Evolutionary conservation across 1,284 basidiomycete species (phyloP).

Genomic region (Vanrija humicola): DNA sequence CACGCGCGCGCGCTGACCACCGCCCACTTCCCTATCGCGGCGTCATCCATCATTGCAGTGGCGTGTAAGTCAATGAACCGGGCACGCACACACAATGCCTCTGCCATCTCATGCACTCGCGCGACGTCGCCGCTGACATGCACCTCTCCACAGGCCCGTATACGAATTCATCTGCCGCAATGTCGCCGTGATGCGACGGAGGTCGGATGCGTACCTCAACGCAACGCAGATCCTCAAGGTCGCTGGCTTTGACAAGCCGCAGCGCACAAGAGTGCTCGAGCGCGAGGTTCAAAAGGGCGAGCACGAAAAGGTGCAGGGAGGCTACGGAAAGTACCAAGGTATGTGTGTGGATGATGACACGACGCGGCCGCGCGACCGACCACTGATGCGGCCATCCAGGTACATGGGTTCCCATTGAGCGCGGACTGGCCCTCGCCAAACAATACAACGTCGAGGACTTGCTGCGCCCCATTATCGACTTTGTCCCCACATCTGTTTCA

Average conservation of each 20-base stretch:
- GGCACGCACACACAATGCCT: neutral
- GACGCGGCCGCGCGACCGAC: neutral
- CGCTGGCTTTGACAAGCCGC: conserved; percentile 98
- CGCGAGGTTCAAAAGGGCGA: conserved; percentile 98
- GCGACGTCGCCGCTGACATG: neutral
- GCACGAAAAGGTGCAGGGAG: conserved; percentile 99
- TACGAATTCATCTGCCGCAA: conserved; percentile 75
- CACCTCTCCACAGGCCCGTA: conserved; percentile 35
- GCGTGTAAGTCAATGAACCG: conserved; percentile 40
- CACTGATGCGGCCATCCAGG: conserved; percentile 55
- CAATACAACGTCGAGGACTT: conserved; percentile 89
- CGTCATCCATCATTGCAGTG: conserved; percentile 28
- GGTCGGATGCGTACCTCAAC: conserved; percentile 95
- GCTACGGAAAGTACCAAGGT: conserved; percentile 99
- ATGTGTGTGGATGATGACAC: conserved; percentile 39
- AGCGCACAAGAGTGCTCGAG: conserved; percentile 93
- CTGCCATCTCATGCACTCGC: neutral
- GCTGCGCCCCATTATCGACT: conserved; percentile 93
- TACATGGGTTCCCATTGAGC: conserved; percentile 96
- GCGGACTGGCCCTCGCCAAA: conserved; percentile 78
- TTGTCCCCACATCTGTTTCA: conserved; percentile 83
- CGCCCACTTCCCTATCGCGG: neutral
- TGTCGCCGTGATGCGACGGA: conserved; percentile 94
- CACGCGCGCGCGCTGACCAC: neutral
- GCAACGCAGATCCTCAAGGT: conserved; percentile 99